Conservation (phyloP, 371 early-diverging fungal species). For the Conidiobolus incongruus region DNA sequence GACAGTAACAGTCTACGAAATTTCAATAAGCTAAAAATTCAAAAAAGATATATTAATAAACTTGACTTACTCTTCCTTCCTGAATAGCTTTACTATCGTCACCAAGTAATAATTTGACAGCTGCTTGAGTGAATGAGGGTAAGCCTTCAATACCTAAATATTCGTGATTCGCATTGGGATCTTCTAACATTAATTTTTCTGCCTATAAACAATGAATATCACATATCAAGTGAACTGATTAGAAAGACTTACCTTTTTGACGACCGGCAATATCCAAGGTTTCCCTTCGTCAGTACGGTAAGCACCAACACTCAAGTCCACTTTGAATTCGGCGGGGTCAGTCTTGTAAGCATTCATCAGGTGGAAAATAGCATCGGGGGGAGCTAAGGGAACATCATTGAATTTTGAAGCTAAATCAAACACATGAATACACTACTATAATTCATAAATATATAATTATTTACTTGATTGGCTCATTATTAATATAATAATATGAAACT, state of each 20-base stretch:
- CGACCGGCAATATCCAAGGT: conserved; percentile 88
- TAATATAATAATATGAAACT: too few relatives aligned
- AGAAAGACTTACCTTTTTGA: conserved; percentile 39
- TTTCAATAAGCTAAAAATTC: not conserved
- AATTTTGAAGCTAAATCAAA: too few relatives aligned
- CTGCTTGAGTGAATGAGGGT: conserved; percentile 44
- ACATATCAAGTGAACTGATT: not conserved
- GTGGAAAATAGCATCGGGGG: conserved; percentile 80
- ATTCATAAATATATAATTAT: not conserved
- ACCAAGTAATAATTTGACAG: conserved; percentile 66
- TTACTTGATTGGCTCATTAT: not conserved
- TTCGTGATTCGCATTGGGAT: conserved; percentile 69
- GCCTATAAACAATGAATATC: conserved; percentile 25
- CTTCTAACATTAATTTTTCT: conserved; percentile 42
- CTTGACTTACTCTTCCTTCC: conserved; percentile 31
- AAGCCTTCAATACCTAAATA: conserved; percentile 77
- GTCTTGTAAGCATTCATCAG: conserved; percentile 61
- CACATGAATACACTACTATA: not conserved
- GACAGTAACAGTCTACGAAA: conserved; percentile 23
- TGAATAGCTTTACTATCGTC: conserved; percentile 44
- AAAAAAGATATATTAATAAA: not conserved
- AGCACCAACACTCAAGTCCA: conserved; percentile 93
- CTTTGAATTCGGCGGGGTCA: conserved; percentile 48
- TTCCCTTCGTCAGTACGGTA: conserved; percentile 80
- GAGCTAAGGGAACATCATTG: conserved; percentile 37